A percentile compares a stretch with the other conserved stretches of the same genome.
Evolutionary conservation across 805 yeast genomes (phyloP).

Genomic region (Hanseniaspora thailandica): DNA sequence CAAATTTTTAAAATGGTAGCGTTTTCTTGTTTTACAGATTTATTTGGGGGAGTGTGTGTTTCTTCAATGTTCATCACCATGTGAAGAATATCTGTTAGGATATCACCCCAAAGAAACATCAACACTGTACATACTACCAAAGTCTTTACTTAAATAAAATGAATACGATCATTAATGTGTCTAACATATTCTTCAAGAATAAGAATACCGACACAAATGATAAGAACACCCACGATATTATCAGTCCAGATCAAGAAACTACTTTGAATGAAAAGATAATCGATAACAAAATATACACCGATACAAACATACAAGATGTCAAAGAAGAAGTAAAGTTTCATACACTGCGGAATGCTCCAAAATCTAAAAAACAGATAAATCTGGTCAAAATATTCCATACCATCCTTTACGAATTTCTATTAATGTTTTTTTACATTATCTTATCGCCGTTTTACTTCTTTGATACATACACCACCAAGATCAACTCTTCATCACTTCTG

Average conservation of each 20-base stretch:
- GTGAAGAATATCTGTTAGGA: no score
- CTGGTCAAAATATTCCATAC: not conserved
- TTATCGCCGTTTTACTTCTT: constrained; percentile 8
- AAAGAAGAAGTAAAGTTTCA: not conserved
- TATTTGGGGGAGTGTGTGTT: no score
- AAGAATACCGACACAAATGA: not conserved
- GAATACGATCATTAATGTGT: constrained; percentile 14
- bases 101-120: no score
- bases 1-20: not conserved
- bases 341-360: not conserved
- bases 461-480: constrained; percentile 10
- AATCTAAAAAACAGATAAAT: not conserved
- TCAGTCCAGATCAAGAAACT: not conserved
- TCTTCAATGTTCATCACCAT: no score
- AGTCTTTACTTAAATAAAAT: no score
- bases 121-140: not conserved
- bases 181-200: constrained; percentile 1
- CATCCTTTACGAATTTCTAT: not conserved
- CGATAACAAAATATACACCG: not conserved
- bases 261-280: not conserved
- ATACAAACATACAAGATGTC: not conserved
- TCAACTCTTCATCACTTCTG: not conserved
- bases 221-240: not conserved
- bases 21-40: no score
- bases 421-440: constrained; percentile 7